Conservation (phyloP, 2,329 filamentous ascomycete genomes). For the Aspergillus aculeatus region DNA sequence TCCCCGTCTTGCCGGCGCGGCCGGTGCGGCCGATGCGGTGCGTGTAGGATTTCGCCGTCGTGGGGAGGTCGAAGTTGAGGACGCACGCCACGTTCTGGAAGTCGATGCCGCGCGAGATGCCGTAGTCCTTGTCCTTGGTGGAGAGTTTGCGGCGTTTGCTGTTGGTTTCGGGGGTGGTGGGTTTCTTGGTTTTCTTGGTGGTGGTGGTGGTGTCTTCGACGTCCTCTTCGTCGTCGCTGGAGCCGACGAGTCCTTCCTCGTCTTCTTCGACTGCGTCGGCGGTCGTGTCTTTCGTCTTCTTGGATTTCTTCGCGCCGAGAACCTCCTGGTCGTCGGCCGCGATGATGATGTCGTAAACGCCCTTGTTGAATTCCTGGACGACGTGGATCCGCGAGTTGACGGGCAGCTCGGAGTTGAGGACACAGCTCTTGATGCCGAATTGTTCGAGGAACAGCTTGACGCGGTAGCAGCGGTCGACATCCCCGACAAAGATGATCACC, state of each 20-base stretch:
- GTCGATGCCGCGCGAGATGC: constrained; percentile 93
- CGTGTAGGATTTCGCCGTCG: constrained; percentile 87
- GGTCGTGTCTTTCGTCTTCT: constrained; percentile 29
- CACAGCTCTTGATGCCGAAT: constrained; percentile 89
- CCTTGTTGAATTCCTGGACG: constrained; percentile 95
- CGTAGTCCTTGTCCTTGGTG: constrained; percentile 79
- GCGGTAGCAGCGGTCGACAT: constrained; percentile 86
- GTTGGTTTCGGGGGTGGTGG: constrained; percentile 23
- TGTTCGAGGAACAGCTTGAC: constrained; percentile 95
- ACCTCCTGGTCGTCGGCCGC: constrained; percentile 90
- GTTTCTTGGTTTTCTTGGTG: constrained; percentile 16
- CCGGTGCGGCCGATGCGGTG: constrained; percentile 94
- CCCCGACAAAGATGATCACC: constrained; percentile 77
- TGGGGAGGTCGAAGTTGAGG: constrained; percentile 94
- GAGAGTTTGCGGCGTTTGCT: constrained; percentile 65
- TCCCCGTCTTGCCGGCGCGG: constrained; percentile 84
- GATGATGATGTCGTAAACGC: constrained; percentile 96
- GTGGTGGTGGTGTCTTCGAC: constrained; percentile 25
- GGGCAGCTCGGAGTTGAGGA: constrained; percentile 90
- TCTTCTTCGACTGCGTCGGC: constrained; percentile 28
- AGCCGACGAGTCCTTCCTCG: constrained; percentile 31
- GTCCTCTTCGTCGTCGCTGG: constrained; percentile 41
- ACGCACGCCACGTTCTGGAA: constrained; percentile 94
- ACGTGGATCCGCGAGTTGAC: constrained; percentile 92
- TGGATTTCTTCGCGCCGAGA: constrained; percentile 55